Conservation (phyloP, 2,329 filamentous ascomycete species). For the Alternaria rosae region DNA sequence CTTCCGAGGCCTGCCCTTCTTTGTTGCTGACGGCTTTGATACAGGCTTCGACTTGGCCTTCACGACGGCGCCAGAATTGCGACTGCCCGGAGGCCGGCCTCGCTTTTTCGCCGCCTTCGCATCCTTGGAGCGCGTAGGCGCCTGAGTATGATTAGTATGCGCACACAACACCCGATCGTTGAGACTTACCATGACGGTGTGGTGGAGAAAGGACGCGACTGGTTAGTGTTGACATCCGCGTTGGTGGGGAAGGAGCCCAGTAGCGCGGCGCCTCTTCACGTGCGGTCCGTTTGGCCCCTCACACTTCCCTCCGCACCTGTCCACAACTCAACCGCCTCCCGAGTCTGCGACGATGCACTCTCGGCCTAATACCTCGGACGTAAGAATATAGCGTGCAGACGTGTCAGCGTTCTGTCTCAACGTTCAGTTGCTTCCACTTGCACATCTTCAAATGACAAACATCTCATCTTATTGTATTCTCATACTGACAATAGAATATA, state of each 20-base stretch:
- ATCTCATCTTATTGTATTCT: not conserved
- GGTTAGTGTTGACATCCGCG: conserved; percentile 13
- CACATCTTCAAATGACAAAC: not conserved
- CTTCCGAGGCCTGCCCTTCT: conserved; percentile 20
- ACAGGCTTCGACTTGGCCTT: conserved; percentile 14
- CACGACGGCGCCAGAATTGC: conserved; percentile 22
- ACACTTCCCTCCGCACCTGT: not conserved
- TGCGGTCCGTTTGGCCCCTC: not conserved
- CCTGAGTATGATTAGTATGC: conserved; percentile 29
- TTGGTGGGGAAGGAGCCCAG: conserved; percentile 10
- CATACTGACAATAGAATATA: not conserved
- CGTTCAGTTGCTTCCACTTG: not conserved
- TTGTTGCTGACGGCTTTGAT: conserved; percentile 19
- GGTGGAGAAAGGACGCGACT: conserved; percentile 25
- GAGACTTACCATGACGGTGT: conserved; percentile 42
- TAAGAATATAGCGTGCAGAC: not conserved
- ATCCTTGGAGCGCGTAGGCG: conserved; percentile 28
- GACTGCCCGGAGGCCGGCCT: conserved; percentile 35
- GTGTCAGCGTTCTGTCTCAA: not conserved
- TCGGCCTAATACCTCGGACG: not conserved
- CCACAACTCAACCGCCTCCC: not conserved
- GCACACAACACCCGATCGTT: not conserved
- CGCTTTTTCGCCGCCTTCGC: conserved; percentile 28
- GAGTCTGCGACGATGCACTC: not conserved
- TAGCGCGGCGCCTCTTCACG: conserved; percentile 16